Evolutionary conservation across 2,329 filamentous ascomycete genomes (phyloP).

Genomic region (Trichophyton verrucosum): DNA sequence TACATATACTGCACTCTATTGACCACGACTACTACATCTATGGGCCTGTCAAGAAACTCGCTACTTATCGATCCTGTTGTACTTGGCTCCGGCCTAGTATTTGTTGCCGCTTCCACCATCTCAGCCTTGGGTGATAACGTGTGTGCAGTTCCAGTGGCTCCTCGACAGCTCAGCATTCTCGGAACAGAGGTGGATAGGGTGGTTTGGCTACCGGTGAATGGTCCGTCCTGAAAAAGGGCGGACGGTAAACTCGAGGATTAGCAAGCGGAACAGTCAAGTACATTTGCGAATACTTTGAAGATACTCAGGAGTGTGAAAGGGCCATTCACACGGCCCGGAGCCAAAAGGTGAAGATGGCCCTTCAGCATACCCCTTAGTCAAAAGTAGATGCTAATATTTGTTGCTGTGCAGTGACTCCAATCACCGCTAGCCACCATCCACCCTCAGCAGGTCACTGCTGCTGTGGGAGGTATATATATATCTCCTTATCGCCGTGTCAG

Average conservation of each 20-base stretch:
- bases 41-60: slow-evolving; percentile 15
- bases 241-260: slow-evolving; percentile 32
- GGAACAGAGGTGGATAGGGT: slow-evolving; percentile 21
- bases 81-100: slow-evolving; percentile 18
- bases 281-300: slow-evolving; percentile 1
- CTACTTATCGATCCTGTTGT: slow-evolving; percentile 17
- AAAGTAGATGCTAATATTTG: neutral
- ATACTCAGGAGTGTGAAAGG: neutral
- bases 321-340: neutral
- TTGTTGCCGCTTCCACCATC: slow-evolving; percentile 10
- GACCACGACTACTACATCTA: slow-evolving; percentile 12
- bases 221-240: slow-evolving; percentile 42
- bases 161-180: slow-evolving; percentile 12
- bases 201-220: slow-evolving; percentile 36
- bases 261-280: neutral
- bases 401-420: neutral
- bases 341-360: neutral
- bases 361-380: too few species aligned
- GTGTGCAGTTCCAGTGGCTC: slow-evolving; percentile 11
- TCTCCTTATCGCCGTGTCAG: neutral
- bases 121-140: slow-evolving; percentile 7
- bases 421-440: neutral
- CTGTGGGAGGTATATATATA: too few species aligned
- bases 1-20: neutral
- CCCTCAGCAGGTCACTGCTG: neutral